Evolutionary conservation across 108 stramenopile genomes (phyloP), one percentile per base, ranked within the genome.

Genomic region (Schizochytrium sp.): DNA sequence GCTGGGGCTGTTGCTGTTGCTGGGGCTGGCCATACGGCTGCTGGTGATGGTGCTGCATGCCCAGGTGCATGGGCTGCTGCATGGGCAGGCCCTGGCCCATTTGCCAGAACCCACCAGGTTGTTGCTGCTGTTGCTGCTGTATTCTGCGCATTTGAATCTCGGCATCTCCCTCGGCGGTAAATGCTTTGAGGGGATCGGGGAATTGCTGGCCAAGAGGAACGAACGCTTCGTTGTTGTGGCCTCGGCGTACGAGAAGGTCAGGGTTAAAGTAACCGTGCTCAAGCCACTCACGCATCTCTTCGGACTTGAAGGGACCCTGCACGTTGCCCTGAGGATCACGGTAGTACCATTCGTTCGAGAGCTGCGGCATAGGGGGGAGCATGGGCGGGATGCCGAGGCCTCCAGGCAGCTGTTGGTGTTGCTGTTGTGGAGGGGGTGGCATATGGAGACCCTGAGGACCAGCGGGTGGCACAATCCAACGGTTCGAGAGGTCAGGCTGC

Each of bases 181-280:
- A 97, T 38, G 97, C 96, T 3, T 90, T 69, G 17, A 56, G 87
- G 47, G 95, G 90, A 91, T 97, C 95, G 4, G 96, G 95, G 88
- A 60, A 88, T 60, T 42, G 42, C 42, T 89, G 89, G 10, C 92
- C 91, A 45, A 97, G 89, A 10, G 95, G 91, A 60, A 87, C 88
- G 90, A 97, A 97, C 38, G 95, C 95, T 57, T 96, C 97, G 87
- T 61, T 89, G 12, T 44, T 44, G 12, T 91, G 89, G 57, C 94
- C 91, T 83, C 95, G 95, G 49, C 96, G 96, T 56, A 98, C 96
- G 12, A 96, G 96, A 53, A 97, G 91, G 69, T 97, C 96, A 7
- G 96, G 96, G 91, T 98, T 96, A 90, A 98, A 98, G 92, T 98
- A 98, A 8, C 98, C 98, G 60, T 96, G 96, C 89, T 97, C 97